Base-by-base conservation (phyloP, 179 eudicot species). In the Pouteria campechiana region DNA sequence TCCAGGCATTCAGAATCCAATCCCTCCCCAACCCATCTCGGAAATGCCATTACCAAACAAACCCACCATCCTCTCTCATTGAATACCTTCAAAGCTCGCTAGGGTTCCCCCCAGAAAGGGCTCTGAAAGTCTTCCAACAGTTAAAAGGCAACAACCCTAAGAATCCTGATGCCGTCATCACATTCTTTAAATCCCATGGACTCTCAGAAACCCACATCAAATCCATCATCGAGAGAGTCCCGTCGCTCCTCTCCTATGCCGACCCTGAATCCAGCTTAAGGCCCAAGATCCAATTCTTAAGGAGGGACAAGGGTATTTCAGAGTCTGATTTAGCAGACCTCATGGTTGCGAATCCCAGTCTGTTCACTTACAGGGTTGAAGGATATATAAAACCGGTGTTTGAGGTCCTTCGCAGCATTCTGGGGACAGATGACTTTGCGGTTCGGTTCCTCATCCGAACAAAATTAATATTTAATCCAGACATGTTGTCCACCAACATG, bases 271-370 rank as follows among this genome's bases (percentile, higher is more conserved):
- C 20, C 16, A 48, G 23, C 33, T 33, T 48, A 4, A 16, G 23
- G 32, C 53, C 43, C 32, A 48, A 48, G 6, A 22, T 48, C 8
- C 41, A 33, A 14, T 48, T 48, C 16, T 48, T 35, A 6, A 32
- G 16, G 9, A 23, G n/a, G n/a, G n/a, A 21, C 10, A 34, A 21
- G 6, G 42, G 42, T 6, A 1, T 48, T 10, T 32, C 42, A 1
- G 2, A 16, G 2, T 11, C 32, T 16, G 53, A 48, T 17, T 24
- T 48, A 2, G 28, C 41, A 4, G 36, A 16, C 3, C 15, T 24
- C 23, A 4, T 24, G 3, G 29, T 19, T 34, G 20, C 32, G 1
- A 16, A 21, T 17, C 28, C 39, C 7, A 5, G 1, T 16, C 16
- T 48, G 2, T 35, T 48, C 11, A 10, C 1, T 11, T 7, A 17